These are phyloP conservation scores for Beauveria sp. DNA, from an alignment of 2,329 filamentous ascomycete genomes.

Conservation along the genomic window DNA sequence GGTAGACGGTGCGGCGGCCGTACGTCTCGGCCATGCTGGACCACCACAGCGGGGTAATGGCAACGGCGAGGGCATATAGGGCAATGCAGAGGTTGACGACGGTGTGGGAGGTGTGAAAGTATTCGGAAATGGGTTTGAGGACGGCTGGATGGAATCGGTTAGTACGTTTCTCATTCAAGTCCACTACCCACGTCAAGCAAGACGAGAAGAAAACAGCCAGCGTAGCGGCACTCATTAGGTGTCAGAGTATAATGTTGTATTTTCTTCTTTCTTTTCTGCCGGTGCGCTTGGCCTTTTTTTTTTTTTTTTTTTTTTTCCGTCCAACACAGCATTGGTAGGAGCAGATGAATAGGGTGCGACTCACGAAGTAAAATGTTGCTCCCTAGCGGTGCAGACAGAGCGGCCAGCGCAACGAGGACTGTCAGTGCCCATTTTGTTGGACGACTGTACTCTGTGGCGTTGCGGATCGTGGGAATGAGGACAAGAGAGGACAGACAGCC, in stretches of 20 bases:
- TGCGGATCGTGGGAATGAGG: not conserved
- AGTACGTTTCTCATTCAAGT: not conserved
- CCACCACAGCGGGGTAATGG: slow-evolving; percentile 83
- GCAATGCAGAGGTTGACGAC: slow-evolving; percentile 70
- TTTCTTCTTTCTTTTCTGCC: not conserved
- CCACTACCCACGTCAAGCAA: not conserved
- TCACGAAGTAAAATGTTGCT: not conserved
- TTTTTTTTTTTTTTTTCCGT: not conserved
- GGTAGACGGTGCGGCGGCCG: slow-evolving; percentile 71
- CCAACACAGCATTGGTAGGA: not conserved
- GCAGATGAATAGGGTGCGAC: not conserved
- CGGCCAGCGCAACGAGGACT: not conserved
- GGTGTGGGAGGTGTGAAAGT: slow-evolving; percentile 55
- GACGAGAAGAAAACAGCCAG: not conserved
- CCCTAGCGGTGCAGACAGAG: not conserved
- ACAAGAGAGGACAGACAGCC: not conserved
- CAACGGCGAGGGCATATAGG: slow-evolving; percentile 76
- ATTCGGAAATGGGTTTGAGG: slow-evolving; percentile 53
- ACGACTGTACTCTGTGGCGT: not conserved
- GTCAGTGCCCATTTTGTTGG: not conserved
- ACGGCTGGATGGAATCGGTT: slow-evolving; percentile 44
- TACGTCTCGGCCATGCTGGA: slow-evolving; percentile 68
- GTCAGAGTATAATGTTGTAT: not conserved
- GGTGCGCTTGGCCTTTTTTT: too few species aligned
- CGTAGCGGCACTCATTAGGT: not conserved